Evolutionary conservation across 2,329 filamentous ascomycete genomes (phyloP), one percentile per base, ranked within the genome.

Genomic region (Rhynchosporium agropyri): DNA sequence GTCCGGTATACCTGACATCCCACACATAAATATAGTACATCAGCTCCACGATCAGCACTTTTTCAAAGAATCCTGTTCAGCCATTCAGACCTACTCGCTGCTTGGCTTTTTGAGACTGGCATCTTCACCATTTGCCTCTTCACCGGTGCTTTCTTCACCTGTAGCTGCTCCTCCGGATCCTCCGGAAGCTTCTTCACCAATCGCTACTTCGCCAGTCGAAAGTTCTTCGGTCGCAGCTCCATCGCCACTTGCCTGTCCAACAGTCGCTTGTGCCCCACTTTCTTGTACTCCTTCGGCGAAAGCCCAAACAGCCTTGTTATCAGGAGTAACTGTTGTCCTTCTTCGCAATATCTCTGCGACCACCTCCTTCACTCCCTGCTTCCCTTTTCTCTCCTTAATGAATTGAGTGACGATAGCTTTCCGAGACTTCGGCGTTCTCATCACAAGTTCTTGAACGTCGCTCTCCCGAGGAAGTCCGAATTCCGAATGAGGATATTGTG

Each of bases 391-490:
- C 69, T 76, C 80, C 53, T 80, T 77, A 43, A 91, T 76, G 48
- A 96, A 84, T 68, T 86, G 80, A 26, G 83, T 79, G 40, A 89
- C 76, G 63, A 93, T 83, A 75, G 90, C 80, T 65, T 82, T 77
- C 6, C 79, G 77, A n/a, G 77, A 80, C 71, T 74, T 75, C 29
- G 63, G 69, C 61, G 75, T 78, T 31, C 74, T 68, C 28, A 68
- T 69, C 20, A 88, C 78, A 46, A 82, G 59, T 9, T 70, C 62
- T 72, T 79, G 73, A 13, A 90, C 78, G 58, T 90, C 83, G 45
- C 71, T 69, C 77, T 98, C 93, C 1, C 80, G 83, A 4, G 94
- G 95, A 64, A 97, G 79, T 36, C 68, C 65, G 51, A 92, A 86
- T 70, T 77, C 79, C 12, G 77, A 76, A 75, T 91, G 85, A 0